Evolutionary conservation across 805 yeast genomes (phyloP), one percentile per base, ranked within the genome.

Genomic region (Yarrowia sp.): DNA sequence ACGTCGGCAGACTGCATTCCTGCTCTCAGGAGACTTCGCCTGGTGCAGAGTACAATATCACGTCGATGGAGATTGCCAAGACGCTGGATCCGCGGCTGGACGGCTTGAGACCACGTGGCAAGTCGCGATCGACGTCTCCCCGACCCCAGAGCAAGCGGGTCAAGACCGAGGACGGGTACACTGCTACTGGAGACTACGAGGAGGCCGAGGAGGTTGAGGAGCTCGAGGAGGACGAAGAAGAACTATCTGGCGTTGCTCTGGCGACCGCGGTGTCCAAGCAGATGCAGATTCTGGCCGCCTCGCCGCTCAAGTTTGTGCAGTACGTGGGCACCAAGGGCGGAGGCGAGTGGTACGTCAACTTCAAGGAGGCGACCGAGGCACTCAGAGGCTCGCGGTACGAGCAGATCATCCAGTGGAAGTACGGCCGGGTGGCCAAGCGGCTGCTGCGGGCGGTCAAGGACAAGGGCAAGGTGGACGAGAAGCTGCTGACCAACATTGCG

Each of bases 381-480:
- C 70, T 80, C 33, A 71, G 73, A 40, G 74, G 73, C 13, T 66
- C 70, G 15, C 73, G 74, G 3, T 79, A 79, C 69, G 82, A 79
- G 50, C 72, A 73, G 17, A 72, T 79, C 15, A 74, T 80, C 36
- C 70, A 73, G 8, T 73, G 74, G 52, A 75, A 74, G 49, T 74
- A 72, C 52, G 82, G 81, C 0, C 79, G 83, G 9, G 83, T 87
- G 17, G 85, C 93, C 0, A 82, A 90, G 67, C 83, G 97, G 66
- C 81, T 95, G 2, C 78, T 94, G 69, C 86, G 96, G 70, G 90
- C 97, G 72, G 83, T 95, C 39, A 86, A 90, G 68, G 83, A 83
- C 10, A 82, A 86, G 73, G 86, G 86, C 70, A 81, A 92, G 56
- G 88, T 89, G 9, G 97, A 96, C 70, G 99, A 95, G 74, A 93